Evolutionary conservation across 1,284 basidiomycete genomes (phyloP).

Genomic region (Erythrobasidium hasegawianum): DNA sequence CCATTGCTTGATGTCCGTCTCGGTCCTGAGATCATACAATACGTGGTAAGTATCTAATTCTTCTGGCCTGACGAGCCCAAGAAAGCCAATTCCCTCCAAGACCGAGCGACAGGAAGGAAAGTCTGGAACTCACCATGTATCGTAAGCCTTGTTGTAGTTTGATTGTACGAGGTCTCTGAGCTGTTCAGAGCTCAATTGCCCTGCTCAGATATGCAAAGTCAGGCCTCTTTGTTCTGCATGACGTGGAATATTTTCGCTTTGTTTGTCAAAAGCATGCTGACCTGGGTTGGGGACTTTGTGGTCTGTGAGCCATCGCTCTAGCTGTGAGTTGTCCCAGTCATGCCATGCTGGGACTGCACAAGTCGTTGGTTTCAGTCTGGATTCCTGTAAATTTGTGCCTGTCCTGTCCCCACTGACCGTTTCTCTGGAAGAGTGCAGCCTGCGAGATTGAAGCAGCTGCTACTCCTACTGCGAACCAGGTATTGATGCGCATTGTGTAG

Average conservation of each 20-base stretch:
- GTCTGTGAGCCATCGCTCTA: constrained; percentile 66
- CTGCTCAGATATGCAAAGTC: constrained; percentile 42
- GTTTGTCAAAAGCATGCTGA: too few relatives aligned
- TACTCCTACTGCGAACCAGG: constrained; percentile 20
- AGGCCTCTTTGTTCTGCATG: constrained; percentile 51
- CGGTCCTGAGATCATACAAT: constrained; percentile 35
- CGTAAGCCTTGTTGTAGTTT: constrained; percentile 42
- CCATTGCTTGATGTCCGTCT: constrained; percentile 39
- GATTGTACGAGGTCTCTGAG: constrained; percentile 43
- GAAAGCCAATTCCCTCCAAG: neutral
- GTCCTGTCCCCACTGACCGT: constrained; percentile 17
- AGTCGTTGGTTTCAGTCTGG: neutral
- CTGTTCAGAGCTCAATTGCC: constrained; percentile 43
- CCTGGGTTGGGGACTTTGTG: constrained; percentile 63
- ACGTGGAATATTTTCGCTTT: constrained; percentile 46
- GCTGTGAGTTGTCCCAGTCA: constrained; percentile 61
- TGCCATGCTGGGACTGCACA: constrained; percentile 34
- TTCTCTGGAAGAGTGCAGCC: constrained; percentile 24
- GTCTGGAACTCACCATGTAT: constrained; percentile 34
- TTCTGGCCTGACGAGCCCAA: neutral
- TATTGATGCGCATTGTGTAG: constrained; percentile 13
- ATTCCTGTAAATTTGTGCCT: neutral
- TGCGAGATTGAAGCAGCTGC: constrained; percentile 3
- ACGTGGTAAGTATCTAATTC: too few relatives aligned
- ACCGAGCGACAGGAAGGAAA: neutral